Evolutionary conservation across 1,284 basidiomycete genomes (phyloP).

Genomic region (Schizophyllum commune): DNA sequence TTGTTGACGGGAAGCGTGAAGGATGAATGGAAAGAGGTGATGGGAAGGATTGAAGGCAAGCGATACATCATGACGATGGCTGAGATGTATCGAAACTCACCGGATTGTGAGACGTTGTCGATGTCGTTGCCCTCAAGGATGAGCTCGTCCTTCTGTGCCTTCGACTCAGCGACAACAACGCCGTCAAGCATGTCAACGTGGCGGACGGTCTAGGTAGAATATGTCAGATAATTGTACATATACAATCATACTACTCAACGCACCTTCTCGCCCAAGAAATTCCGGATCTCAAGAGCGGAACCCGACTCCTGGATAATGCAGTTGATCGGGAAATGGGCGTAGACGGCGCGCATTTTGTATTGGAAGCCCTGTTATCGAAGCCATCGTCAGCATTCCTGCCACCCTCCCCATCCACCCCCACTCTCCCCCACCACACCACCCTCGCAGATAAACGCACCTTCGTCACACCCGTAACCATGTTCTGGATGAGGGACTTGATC

Average conservation of each 20-base stretch:
- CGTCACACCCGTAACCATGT: slow-evolving; percentile 97
- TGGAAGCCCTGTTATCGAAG: slow-evolving; percentile 71
- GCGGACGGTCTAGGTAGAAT: slow-evolving; percentile 65
- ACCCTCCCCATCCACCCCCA: no score
- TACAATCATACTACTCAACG: slow-evolving; percentile 7
- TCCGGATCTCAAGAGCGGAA: slow-evolving; percentile 86
- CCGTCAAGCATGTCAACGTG: slow-evolving; percentile 91
- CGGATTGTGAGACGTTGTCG: slow-evolving; percentile 92
- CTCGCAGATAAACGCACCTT: slow-evolving; percentile 45
- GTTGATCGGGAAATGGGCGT: slow-evolving; percentile 99
- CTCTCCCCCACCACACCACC: no score
- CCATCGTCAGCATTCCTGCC: not conserved
- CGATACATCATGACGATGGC: slow-evolving; percentile 5
- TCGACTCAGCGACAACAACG: slow-evolving; percentile 84
- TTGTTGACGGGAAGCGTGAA: no score
- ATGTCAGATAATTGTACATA: not conserved
- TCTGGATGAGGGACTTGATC: slow-evolving; percentile 89
- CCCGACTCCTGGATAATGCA: slow-evolving; percentile 89
- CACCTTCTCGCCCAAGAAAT: slow-evolving; percentile 96
- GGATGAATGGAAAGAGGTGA: no score
- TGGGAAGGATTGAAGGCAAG: no score
- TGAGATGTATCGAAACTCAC: slow-evolving; percentile 29
- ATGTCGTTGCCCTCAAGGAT: slow-evolving; percentile 92
- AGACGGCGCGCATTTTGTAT: slow-evolving; percentile 99
- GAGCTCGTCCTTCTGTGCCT: slow-evolving; percentile 94